Conservation (phyloP, 352 stramenopile species). For the Aphanomyces cochlioides region DNA sequence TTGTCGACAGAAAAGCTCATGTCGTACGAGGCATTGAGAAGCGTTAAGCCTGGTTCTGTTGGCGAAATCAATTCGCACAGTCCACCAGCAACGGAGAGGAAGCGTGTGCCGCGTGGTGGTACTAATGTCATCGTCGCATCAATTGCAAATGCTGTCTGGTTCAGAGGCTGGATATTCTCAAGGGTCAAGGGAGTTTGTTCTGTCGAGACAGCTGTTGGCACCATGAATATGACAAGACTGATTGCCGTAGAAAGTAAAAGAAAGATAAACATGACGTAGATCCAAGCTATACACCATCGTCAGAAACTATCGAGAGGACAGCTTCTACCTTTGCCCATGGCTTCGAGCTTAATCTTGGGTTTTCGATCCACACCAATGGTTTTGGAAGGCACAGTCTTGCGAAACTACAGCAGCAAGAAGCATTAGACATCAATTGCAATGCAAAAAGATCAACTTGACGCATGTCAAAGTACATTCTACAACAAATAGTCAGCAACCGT, state of each 20-base stretch:
- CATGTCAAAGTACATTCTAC: conserved; percentile 28
- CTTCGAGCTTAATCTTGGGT: conserved; percentile 23
- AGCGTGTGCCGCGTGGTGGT: background rate
- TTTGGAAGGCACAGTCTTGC: background rate
- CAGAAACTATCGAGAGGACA: background rate
- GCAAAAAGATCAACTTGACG: conserved; percentile 1
- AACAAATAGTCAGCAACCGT: background rate
- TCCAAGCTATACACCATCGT: conserved; percentile 12
- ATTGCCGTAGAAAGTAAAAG: background rate
- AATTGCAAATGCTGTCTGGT: background rate
- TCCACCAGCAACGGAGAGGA: conserved; percentile 2
- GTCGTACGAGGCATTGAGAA: background rate
- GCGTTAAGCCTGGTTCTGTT: background rate
- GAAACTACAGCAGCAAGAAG: conserved; percentile 21
- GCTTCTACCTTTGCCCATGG: conserved; percentile 19
- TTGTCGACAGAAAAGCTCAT: background rate
- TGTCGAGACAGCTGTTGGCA: background rate
- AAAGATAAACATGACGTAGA: conserved; percentile 27
- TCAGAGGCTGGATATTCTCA: background rate
- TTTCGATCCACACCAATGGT: conserved; percentile 13
- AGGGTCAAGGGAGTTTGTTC: background rate
- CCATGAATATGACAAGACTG: conserved; percentile 2
- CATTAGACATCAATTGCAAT: background rate
- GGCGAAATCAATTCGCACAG: conserved; percentile 9
- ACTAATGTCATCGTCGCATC: background rate